Percentiles rank a stretch among this genome's conserved stretches.
These are phyloP conservation scores for Saccharomyces hybrid DNA, from an alignment of 1,139 yeast species.

Conservation along the genomic window DNA sequence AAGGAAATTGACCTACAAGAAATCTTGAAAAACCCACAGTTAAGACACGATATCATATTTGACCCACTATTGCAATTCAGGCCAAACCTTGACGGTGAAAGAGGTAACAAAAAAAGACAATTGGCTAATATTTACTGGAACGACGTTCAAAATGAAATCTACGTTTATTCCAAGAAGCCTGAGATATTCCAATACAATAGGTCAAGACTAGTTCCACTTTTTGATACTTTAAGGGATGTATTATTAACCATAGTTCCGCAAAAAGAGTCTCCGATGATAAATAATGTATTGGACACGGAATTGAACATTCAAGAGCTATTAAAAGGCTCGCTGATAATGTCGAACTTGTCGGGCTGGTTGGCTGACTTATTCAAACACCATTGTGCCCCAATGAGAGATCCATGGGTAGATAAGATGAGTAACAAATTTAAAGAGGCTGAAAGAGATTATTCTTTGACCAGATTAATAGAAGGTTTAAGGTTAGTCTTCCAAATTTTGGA, in stretches of 20 bases:
- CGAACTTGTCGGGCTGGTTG: slow-evolving; percentile 29
- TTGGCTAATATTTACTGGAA: slow-evolving; percentile 80
- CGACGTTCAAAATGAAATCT: slow-evolving; percentile 58
- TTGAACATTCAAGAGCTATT: slow-evolving; percentile 67
- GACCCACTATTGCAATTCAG: slow-evolving; percentile 91
- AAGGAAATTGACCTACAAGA: slow-evolving; percentile 85
- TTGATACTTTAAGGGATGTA: slow-evolving; percentile 71
- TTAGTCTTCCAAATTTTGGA: slow-evolving; percentile 78
- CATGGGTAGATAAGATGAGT: slow-evolving; percentile 82
- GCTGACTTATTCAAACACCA: slow-evolving; percentile 31
- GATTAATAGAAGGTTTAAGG: slow-evolving; percentile 69
- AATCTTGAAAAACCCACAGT: slow-evolving; percentile 83
- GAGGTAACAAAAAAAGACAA: slow-evolving; percentile 71
- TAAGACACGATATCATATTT: slow-evolving; percentile 85
- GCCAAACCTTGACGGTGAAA: slow-evolving; percentile 85
- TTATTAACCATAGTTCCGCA: slow-evolving; percentile 68
- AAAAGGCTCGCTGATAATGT: slow-evolving; percentile 36
- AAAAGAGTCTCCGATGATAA: slow-evolving; percentile 63
- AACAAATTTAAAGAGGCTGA: slow-evolving; percentile 59
- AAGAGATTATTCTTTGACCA: slow-evolving; percentile 43
- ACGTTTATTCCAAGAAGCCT: slow-evolving; percentile 26
- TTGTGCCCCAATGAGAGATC: slow-evolving; percentile 94
- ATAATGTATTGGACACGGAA: slow-evolving; percentile 72
- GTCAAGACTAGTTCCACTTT: slow-evolving; percentile 58
- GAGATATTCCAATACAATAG: slow-evolving; percentile 34